Evolutionary conservation across 352 stramenopile genomes (phyloP), one percentile per base, ranked within the genome.

Genomic region (Phytopythium mirpurense): DNA sequence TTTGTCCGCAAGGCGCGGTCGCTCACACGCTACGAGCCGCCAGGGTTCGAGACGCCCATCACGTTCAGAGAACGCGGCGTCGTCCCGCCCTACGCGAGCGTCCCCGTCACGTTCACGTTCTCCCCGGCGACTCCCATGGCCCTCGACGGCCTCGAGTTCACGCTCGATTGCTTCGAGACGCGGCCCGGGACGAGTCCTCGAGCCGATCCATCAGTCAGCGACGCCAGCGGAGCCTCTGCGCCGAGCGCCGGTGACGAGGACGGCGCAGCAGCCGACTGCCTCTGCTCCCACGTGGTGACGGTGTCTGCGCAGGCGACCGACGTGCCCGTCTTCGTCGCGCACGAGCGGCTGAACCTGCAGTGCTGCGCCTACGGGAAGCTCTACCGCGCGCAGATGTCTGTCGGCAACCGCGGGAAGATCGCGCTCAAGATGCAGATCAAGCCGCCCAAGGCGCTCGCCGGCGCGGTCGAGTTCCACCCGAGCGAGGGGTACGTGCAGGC

Each of bases 331-430:
- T 87, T 74, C 41, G 65, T 74, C 12, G 46, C 62, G 0, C 27
- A 42, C 3, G 34, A 43, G 2, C 45, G 71, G 10, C 62, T 96
- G 2, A 72, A 97, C 59, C 75, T 97, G 18, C 69, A 70, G 26
- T 97, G 90, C 53, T 96, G 83, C 45, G 78, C 93, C 2, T 87
- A 87, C 44, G 80, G 74, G 6, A 95, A 95, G 42, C 72, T 96
- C 5, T 97, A 97, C 58, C 79, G 89, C 1, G 72, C 83, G 8
- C 78, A 92, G 41, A 50, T 96, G 4, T 37, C 79, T 2, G 51
- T 97, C 3, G 78, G 74, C 42, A 98, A 98, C 52, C 82, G 91
- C 15, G 88, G 86, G 12, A 94, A 91, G 59, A 83, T 96, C 16
- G 78, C 91, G 12, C 65, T 96, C 14, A 92, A 94, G 53, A 74